Base-by-base conservation (phyloP, 2,329 filamentous ascomycete genomes). In the Pyrenophora graminea region DNA sequence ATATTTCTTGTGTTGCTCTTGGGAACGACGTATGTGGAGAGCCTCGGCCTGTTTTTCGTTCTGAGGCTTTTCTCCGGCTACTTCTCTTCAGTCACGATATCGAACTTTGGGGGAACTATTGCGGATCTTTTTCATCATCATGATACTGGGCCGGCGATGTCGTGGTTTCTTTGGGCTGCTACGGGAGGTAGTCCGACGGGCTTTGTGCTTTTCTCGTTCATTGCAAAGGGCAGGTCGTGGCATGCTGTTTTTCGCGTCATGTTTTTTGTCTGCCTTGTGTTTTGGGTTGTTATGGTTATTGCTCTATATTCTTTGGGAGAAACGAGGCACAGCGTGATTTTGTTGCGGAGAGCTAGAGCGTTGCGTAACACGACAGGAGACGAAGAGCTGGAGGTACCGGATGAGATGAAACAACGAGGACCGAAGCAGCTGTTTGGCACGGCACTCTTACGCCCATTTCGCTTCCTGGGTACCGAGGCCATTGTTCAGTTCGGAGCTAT, bases 401-500 rank as follows among this genome's bases (percentile, higher is more conserved):
- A 72, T 2, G 68, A 74, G 12, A 60, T 76, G 55, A 74, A 75
- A 50, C 73, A 74, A 38, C 65, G 69, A 32, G 66, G 69, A 17
- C 56, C 71, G 4, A 70, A 66, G 18, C 69, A 76, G 32, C 59
- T 80, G 3, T 77, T 80, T 45, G 62, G 68, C 2, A 70, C 74
- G 4, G 71, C 77, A 7, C 67, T 80, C 6, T 69, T 73, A 18
- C 64, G 79, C n/a, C 79, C 79, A 0, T 79, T 80, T 49, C 66
- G 75, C 1, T 80, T 80, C 42, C 56, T 80, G 3, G 71, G 68
- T 10, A 74, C 76, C 1, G 78, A 80, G 56, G 75, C 77, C 31
- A 80, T 80, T 37, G 74, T 79, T 25, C 71, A 77, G 13, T 78
- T 78, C 31, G 73, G 70, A n/a, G 77, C 78, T 2, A 58, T 78